Percentiles rank a stretch among this genome's conserved stretches.
phyloP scores from a whole-genome alignment of 2,329 filamentous ascomycete species.

The Coniochaeta sp. region DNA sequence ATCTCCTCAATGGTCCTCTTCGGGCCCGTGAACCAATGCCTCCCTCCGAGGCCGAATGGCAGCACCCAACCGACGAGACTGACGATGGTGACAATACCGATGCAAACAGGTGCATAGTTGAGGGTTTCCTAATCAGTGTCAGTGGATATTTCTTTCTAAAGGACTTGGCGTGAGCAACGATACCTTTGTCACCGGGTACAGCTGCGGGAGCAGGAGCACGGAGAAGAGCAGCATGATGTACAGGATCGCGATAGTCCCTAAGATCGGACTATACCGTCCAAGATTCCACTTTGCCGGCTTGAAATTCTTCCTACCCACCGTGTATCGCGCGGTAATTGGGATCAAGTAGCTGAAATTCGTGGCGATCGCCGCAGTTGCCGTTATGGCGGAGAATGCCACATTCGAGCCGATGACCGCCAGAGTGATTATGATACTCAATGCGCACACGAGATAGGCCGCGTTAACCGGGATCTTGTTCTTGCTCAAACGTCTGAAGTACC shows the following conservation, averaged over 20 bases:
- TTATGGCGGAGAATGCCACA: conserved; percentile 28
- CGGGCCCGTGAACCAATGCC: conserved; percentile 27
- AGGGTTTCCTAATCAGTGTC: conserved; percentile 18
- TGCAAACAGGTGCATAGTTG: conserved; percentile 30
- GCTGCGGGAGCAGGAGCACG: conserved; percentile 27
- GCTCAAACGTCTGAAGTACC: conserved; percentile 23
- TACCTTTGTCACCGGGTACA: conserved; percentile 24
- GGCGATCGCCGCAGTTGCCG: conserved; percentile 27
- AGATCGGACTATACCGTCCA: conserved; percentile 13
- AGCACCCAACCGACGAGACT: conserved; percentile 26
- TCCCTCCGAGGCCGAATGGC: conserved; percentile 23
- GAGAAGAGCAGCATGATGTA: conserved; percentile 27
- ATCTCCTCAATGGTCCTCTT: conserved; percentile 22
- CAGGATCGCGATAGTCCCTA: conserved; percentile 18
- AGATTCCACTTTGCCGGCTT: conserved; percentile 26
- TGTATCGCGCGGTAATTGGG: conserved; percentile 28
- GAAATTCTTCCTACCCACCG: conserved; percentile 24
- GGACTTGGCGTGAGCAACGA: neutral
- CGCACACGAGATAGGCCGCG: conserved; percentile 23
- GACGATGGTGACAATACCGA: conserved; percentile 26
- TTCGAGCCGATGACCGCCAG: conserved; percentile 26
- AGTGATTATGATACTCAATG: conserved; percentile 22
- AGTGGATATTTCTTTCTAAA: neutral
- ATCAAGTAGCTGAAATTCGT: conserved; percentile 30
- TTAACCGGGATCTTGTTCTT: conserved; percentile 25